These are phyloP conservation scores for Tetrahymena malaccensis DNA, from an alignment of 73 alveolate species.

Conservation along the genomic window DNA sequence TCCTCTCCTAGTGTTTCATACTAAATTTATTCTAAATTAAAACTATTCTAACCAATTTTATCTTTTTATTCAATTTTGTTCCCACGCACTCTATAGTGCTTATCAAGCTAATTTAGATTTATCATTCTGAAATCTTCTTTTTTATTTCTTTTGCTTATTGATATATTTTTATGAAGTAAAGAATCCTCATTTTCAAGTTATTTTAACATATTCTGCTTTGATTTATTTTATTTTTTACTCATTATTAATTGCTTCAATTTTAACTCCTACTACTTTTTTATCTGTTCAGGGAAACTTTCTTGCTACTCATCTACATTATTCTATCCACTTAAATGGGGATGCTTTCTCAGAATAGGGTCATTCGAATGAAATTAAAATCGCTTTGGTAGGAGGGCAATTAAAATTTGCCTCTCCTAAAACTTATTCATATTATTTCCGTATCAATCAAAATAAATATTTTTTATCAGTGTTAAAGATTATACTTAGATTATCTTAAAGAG, in stretches of 20 bases:
- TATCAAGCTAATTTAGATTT: background rate
- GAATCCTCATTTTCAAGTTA: background rate
- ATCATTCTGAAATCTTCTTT: background rate
- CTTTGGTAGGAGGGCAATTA: background rate
- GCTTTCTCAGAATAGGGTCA: background rate
- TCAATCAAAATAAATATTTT: background rate
- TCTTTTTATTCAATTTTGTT: background rate
- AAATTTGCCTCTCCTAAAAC: background rate
- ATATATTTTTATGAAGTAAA: background rate
- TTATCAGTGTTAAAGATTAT: background rate
- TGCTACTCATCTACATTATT: background rate
- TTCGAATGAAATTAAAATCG: background rate
- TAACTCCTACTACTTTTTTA: background rate
- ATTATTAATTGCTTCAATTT: background rate
- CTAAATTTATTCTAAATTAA: background rate
- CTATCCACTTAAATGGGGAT: background rate
- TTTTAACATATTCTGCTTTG: background rate
- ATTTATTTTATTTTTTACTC: background rate
- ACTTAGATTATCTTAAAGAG: background rate
- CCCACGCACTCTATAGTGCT: background rate
- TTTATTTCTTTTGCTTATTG: background rate
- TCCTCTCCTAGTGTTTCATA: background rate
- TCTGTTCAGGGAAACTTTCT: background rate
- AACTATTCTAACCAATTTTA: background rate
- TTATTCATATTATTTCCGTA: background rate